These are phyloP conservation scores for Nicotiana obtusifolia DNA, from an alignment of 257 asterid species.

Conservation along the genomic window DNA sequence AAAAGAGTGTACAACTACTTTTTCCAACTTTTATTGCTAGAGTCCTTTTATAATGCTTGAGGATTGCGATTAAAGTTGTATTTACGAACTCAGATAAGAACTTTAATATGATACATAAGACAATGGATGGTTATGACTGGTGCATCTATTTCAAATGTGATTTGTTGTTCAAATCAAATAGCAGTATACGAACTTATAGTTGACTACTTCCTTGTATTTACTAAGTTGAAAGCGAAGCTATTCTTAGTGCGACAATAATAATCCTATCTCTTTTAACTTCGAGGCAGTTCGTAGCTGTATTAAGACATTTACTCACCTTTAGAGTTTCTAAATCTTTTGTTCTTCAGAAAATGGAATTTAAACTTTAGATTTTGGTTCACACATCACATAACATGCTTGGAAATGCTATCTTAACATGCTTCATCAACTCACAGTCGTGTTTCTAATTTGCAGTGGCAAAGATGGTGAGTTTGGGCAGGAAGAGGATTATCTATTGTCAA, in stretches of 20 bases:
- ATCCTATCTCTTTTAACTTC: neutral
- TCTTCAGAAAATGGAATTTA: neutral
- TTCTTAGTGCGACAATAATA: neutral
- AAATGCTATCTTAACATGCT: neutral
- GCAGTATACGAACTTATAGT: neutral
- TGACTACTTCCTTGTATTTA: neutral
- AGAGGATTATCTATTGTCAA: conserved; percentile 78
- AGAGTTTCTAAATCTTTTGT: neutral
- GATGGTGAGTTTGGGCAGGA: conserved; percentile 77
- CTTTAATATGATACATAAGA: too few relatives aligned
- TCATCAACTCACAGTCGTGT: neutral
- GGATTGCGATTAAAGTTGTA: too few relatives aligned
- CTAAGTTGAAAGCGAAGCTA: neutral
- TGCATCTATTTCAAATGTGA: too few relatives aligned
- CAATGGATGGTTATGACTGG: too few relatives aligned
- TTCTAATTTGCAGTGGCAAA: conserved; percentile 68
- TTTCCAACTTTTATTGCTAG: too few relatives aligned
- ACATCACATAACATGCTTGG: neutral
- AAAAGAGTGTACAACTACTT: too few relatives aligned
- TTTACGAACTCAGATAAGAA: too few relatives aligned
- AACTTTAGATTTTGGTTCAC: neutral
- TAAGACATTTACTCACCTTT: neutral
- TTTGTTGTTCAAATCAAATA: too few relatives aligned
- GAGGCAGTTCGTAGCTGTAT: neutral
- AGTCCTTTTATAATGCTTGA: too few relatives aligned